phyloP scores from a whole-genome alignment of 2,329 filamentous ascomycete genomes.

The Ascochyta pisi region DNA sequence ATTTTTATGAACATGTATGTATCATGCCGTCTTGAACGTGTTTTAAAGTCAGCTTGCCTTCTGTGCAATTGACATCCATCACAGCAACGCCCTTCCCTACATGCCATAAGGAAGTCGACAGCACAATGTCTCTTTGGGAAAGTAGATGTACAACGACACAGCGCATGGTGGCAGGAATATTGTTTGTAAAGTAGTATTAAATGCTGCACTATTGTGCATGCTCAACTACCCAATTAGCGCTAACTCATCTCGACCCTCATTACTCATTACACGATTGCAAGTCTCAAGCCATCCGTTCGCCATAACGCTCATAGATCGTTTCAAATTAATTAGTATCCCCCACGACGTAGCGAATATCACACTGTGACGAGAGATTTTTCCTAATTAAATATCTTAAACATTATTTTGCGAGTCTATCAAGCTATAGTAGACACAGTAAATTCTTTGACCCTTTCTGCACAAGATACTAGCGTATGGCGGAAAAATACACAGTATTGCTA shows the following conservation, averaged over 20 bases:
- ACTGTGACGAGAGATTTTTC: background rate
- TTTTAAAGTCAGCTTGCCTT: too few relatives aligned
- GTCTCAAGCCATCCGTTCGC: background rate
- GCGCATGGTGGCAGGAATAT: background rate
- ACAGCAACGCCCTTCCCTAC: too few relatives aligned
- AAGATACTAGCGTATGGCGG: too few relatives aligned
- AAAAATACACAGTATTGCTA: too few relatives aligned
- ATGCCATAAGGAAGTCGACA: too few relatives aligned
- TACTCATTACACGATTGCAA: background rate
- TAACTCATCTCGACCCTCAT: background rate
- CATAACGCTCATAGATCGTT: background rate
- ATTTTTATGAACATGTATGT: background rate
- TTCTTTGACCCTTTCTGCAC: background rate
- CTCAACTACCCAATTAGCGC: background rate
- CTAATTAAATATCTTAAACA: background rate
- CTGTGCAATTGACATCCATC: too few relatives aligned
- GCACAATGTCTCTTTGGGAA: too few relatives aligned
- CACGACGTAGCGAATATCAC: conserved; percentile 7
- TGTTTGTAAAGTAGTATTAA: background rate
- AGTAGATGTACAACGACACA: too few relatives aligned
- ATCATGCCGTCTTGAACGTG: too few relatives aligned
- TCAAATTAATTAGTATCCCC: conserved; percentile 6
- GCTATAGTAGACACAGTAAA: background rate
- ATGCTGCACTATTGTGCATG: background rate
- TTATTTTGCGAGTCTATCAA: background rate